A percentile compares a stretch with the other conserved stretches of the same genome.
Conservation (phyloP, 1,284 basidiomycete genomes). For the Fomitopsis betulina region DNA sequence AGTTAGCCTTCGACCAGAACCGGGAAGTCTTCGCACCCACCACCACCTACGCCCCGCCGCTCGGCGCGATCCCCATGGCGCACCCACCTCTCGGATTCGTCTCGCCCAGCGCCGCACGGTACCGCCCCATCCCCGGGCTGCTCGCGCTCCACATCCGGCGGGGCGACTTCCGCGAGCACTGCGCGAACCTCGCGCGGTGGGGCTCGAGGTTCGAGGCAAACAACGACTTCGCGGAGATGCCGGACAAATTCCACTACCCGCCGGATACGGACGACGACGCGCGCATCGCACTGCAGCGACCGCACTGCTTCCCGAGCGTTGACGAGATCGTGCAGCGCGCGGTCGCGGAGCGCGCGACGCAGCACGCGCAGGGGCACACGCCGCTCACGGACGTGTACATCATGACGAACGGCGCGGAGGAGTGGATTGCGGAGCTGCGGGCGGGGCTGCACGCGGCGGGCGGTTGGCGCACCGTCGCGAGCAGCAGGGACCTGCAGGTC, state of each 20-base stretch:
- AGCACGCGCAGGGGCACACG: conserved; percentile 11
- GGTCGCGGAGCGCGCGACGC: conserved; percentile 20
- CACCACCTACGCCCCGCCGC: conserved; percentile 11
- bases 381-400: conserved; percentile 29
- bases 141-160: conserved; percentile 58
- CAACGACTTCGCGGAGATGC: conserved; percentile 36
- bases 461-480: conserved; percentile 22
- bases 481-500: conserved; percentile 32
- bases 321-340: conserved; percentile 37
- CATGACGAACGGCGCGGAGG: conserved; percentile 32
- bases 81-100: conserved; percentile 23
- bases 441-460: conserved; percentile 13
- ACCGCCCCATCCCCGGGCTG: conserved; percentile 33
- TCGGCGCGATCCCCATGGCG: conserved; percentile 13
- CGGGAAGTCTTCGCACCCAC: conserved; percentile 40
- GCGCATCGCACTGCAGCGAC: conserved; percentile 26
- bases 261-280: conserved; percentile 28
- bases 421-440: conserved; percentile 29
- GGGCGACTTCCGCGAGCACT: conserved; percentile 56
- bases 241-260: conserved; percentile 38
- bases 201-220: conserved; percentile 36
- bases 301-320: conserved; percentile 38
- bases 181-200: conserved; percentile 40
- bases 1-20: conserved; percentile 46
- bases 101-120: conserved; percentile 27